Base-by-base conservation (phyloP, 441 rosid species). In the Francoa sonchifolia region DNA sequence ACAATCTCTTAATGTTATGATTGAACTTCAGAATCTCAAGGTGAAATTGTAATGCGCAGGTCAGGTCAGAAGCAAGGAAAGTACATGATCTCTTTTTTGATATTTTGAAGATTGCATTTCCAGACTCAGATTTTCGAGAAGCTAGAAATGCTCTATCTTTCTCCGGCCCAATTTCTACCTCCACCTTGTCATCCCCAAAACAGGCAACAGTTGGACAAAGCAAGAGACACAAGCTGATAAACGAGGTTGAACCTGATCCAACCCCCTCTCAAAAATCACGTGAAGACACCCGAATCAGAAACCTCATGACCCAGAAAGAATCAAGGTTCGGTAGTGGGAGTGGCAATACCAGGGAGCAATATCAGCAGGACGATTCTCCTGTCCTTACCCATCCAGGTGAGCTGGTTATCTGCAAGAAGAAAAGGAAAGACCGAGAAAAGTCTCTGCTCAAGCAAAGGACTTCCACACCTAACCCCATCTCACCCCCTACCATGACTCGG, bases 81-180 rank as follows among this genome's bases (percentile, higher is more conserved):
- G 99, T 92, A 28, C 99, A 92, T 33, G 90, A 87, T 69, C 82
- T 92, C 50, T 83, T 92, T 69, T 92, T 92, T 30, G 99, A 92
- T 62, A 54, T 87, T 52, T 71, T 92, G 79, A 92, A 79, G 75
- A 84, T 77, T 48, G 79, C 86, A 52, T 92, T 92, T 61, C 92
- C 99, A 2, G 94, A 81, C 59, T 66, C 76, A 23, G 92, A 83
- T 71, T 87, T 87, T 57, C 69, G 71, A 47, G 97, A 83, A 67
- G 88, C 79, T 23, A 78, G 94, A 65, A 69, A 48, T 47, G 69
- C 84, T 6, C 77, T 87, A 34, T 71, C 95, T 27, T 87, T 87
- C 60, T 37, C 84, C 18, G 61, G 59, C 21, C 82, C 85, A 19
- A 36, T 47, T 6, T 61, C 94, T 22, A 43, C 73, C 20, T 56